Conservation (phyloP, 192 early-diverging fungal genomes). For the Umbelopsis ramanniana region DNA sequence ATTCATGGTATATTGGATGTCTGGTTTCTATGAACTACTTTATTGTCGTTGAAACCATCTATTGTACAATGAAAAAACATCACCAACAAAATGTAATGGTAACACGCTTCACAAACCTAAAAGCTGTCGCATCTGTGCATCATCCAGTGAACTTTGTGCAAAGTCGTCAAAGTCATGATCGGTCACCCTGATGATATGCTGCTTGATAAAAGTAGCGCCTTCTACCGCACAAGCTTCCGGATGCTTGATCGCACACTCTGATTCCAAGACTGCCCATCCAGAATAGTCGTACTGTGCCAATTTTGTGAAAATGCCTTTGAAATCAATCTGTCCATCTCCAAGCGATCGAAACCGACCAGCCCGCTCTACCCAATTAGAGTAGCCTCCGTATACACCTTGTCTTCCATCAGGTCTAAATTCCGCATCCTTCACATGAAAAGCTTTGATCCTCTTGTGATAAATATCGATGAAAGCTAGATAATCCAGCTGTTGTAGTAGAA, state of each 20-base stretch:
- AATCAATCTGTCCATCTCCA: conserved; percentile 4
- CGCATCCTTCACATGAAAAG: conserved; percentile 15
- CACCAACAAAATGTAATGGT: too few species aligned
- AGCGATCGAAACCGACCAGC: conserved; percentile 8
- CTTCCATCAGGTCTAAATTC: not conserved
- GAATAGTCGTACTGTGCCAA: conserved; percentile 7
- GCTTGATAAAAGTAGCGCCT: not conserved
- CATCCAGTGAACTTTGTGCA: not conserved
- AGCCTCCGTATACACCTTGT: conserved; percentile 10
- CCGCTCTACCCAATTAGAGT: conserved; percentile 6
- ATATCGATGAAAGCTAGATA: conserved; percentile 13
- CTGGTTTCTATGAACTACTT: too few species aligned
- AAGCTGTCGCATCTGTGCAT: not conserved
- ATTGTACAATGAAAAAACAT: too few species aligned
- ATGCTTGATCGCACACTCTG: conserved; percentile 10
- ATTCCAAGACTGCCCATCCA: conserved; percentile 14
- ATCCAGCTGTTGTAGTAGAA: conserved; percentile 9
- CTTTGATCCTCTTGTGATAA: conserved; percentile 4
- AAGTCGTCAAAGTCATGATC: conserved; percentile 17
- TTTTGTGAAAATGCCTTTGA: conserved; percentile 15
- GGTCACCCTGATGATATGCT: conserved; percentile 4
- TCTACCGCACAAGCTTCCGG: conserved; percentile 7
- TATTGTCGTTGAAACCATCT: too few species aligned
- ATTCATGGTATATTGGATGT: too few species aligned
- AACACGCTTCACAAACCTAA: conserved; percentile 1